A percentile compares a stretch with the other conserved stretches of the same genome.
These are phyloP conservation scores for Rhodomyrtus psidioides DNA, from an alignment of 441 rosid species.

Conservation along the genomic window DNA sequence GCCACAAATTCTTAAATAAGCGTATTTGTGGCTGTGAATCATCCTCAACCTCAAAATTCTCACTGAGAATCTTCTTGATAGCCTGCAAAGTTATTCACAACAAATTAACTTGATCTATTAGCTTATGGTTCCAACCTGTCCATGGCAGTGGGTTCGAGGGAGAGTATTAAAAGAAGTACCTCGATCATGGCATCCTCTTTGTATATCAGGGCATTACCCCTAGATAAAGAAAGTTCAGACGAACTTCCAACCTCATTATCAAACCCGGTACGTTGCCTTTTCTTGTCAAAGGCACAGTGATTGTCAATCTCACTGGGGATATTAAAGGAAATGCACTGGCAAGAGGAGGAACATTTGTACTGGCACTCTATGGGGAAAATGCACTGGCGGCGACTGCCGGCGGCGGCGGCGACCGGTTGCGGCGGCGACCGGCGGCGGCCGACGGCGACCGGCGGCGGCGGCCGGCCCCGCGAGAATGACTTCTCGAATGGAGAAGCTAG, in stretches of 20 bases:
- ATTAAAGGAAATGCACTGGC: conserved; percentile 1
- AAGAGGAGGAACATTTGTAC: background rate
- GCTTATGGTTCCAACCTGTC: background rate
- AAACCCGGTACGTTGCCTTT: conserved; percentile 3
- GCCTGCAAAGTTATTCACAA: conserved; percentile 39
- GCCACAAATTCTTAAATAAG: conserved; percentile 89
- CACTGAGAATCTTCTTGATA: conserved; percentile 54
- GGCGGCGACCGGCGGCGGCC: no score
- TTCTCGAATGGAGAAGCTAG: no score
- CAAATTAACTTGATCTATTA: background rate
- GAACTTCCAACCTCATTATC: conserved; percentile 13
- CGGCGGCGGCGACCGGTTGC: no score
- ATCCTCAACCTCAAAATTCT: conserved; percentile 48
- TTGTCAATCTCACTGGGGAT: conserved; percentile 7
- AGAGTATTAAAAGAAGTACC: conserved; percentile 28
- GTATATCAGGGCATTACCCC: conserved; percentile 18
- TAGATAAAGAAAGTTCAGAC: conserved; percentile 5
- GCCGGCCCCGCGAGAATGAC: no score
- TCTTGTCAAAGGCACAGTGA: conserved; percentile 17
- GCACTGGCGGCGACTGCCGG: no score
- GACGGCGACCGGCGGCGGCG: no score
- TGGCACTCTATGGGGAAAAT: conserved; percentile 26
- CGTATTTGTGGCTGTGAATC: conserved; percentile 45
- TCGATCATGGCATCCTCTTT: conserved; percentile 48
- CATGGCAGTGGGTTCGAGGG: background rate